These are phyloP conservation scores for Primulina tabacum DNA, from an alignment of 257 asterid species.

Conservation along the genomic window DNA sequence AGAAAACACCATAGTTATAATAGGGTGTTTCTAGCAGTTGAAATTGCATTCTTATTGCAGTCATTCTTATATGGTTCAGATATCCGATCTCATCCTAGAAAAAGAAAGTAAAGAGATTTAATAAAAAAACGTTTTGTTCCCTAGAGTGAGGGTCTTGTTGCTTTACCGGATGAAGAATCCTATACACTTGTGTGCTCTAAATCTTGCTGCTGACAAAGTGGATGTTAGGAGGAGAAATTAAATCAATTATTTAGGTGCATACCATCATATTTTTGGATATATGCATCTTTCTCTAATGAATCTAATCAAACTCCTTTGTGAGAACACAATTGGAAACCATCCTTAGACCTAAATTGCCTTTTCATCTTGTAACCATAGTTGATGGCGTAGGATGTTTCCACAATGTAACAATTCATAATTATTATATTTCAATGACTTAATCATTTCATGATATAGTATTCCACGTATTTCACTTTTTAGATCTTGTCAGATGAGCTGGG, in stretches of 20 bases:
- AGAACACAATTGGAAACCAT: slow-evolving; percentile 3
- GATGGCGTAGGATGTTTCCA: background rate
- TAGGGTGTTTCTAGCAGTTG: background rate
- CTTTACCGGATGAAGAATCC: background rate
- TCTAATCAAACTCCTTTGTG: background rate
- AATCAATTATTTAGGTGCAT: background rate
- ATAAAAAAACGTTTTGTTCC: background rate
- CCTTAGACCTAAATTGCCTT: background rate
- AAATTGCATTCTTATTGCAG: background rate
- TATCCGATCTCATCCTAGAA: background rate
- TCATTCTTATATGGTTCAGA: background rate
- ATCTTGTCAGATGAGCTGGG: slow-evolving; percentile 85
- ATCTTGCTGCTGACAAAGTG: background rate
- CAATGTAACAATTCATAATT: background rate
- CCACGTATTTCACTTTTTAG: slow-evolving; percentile 41
- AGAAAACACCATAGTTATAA: background rate
- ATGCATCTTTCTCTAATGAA: background rate
- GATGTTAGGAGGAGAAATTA: background rate
- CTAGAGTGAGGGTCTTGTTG: background rate
- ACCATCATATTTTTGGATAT: background rate
- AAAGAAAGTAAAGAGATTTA: background rate
- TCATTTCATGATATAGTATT: background rate
- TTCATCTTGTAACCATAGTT: background rate
- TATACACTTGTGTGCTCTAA: background rate
- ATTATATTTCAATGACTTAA: background rate